phyloP scores from a whole-genome alignment of 78 protist species.

The Speleostelium caveatum region DNA sequence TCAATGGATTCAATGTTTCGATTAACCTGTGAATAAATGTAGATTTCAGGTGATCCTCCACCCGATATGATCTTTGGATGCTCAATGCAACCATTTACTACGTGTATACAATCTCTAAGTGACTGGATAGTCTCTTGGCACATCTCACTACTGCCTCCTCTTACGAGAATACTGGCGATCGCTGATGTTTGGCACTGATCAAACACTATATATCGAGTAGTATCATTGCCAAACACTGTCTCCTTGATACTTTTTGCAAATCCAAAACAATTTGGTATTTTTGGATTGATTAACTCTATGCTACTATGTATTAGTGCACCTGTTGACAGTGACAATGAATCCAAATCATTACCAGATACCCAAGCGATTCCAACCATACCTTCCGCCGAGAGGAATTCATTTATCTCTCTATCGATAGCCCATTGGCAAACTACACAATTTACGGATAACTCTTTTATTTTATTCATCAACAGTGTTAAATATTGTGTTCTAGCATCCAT shows the following conservation, averaged over 20 bases:
- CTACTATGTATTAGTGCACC: slow-evolving; percentile 21
- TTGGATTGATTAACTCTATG: neutral
- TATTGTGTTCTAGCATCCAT: neutral
- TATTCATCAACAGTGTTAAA: neutral
- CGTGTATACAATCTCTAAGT: slow-evolving; percentile 40
- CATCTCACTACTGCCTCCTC: slow-evolving; percentile 67
- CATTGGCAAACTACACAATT: slow-evolving; percentile 59
- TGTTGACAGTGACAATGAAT: slow-evolving; percentile 10
- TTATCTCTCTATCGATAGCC: slow-evolving; percentile 55
- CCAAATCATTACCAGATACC: slow-evolving; percentile 65
- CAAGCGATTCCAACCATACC: slow-evolving; percentile 25
- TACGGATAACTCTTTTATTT: neutral
- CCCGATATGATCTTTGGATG: slow-evolving; percentile 27
- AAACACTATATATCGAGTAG: neutral
- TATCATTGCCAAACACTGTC: neutral
- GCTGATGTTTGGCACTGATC: neutral
- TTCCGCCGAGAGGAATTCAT: neutral
- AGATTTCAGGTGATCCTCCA: slow-evolving; percentile 52
- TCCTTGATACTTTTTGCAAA: neutral
- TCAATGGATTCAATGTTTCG: neutral
- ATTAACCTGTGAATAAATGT: slow-evolving; percentile 8
- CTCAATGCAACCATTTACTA: slow-evolving; percentile 1
- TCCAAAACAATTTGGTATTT: slow-evolving; percentile 4
- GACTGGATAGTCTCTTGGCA: slow-evolving; percentile 38
- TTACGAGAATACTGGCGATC: slow-evolving; percentile 13